phyloP scores from a whole-genome alignment of 192 early-diverging fungal species.

The Backusella macrospora region DNA sequence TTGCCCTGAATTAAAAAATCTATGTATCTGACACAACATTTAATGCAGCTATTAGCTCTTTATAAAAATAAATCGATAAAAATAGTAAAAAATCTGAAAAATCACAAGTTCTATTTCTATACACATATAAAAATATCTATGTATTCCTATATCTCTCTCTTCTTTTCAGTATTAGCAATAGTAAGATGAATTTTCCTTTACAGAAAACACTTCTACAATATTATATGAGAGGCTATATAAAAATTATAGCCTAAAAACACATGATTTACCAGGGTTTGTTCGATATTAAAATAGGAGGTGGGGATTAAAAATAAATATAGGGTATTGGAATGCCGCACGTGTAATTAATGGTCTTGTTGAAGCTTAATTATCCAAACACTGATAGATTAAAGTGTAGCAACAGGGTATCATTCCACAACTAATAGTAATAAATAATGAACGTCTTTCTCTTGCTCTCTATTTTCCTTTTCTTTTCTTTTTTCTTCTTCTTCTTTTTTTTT shows the following conservation, averaged over 20 bases:
- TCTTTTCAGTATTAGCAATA: not conserved
- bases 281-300: conserved; percentile 14
- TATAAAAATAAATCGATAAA: not conserved
- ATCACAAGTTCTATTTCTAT: not conserved
- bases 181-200: not conserved
- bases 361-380: conserved; percentile 8
- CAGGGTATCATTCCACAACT: conserved; percentile 6
- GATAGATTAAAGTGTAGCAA: conserved; percentile 4
- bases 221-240: not conserved
- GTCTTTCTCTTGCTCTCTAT: not conserved
- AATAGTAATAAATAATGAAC: not conserved
- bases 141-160: not conserved
- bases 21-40: conserved; percentile 1
- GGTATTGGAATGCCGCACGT: conserved; percentile 10
- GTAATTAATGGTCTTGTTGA: not conserved
- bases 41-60: not conserved
- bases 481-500: not conserved
- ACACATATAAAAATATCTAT: not conserved
- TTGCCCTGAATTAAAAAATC: conserved; percentile 10
- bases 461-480: not conserved
- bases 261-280: not conserved
- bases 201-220: not conserved
- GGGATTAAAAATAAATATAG: not conserved
- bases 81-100: not conserved
- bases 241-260: not conserved